Evolutionary conservation across 164 flowering plant species (phyloP).

Genomic region (Stephania cephalantha): DNA sequence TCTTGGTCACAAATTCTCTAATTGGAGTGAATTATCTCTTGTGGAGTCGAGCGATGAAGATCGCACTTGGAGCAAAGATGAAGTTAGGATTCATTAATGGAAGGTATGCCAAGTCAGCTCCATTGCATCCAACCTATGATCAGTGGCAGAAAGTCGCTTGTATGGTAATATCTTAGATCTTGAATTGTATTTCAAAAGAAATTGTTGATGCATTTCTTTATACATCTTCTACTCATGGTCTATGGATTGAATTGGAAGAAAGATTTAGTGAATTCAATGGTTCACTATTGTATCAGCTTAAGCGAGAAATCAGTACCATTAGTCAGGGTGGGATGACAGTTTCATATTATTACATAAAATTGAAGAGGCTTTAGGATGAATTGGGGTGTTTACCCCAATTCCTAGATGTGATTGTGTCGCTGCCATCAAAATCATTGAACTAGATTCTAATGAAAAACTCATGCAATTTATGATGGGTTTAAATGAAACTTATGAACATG

Average conservation of each 20-base stretch:
- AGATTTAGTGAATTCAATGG: neutral
- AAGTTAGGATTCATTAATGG: too few species aligned
- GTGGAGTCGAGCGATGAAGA: too few species aligned
- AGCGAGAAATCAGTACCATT: neutral
- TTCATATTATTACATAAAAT: neutral
- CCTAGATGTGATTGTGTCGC: neutral
- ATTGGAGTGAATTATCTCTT: too few species aligned
- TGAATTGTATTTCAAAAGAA: neutral
- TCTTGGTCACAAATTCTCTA: neutral
- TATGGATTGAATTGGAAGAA: neutral
- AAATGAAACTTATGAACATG: neutral
- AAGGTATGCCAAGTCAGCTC: too few species aligned
- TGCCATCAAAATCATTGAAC: neutral
- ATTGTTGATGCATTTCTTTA: neutral
- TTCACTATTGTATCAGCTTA: neutral
- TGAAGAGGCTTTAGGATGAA: neutral
- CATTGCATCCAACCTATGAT: too few species aligned
- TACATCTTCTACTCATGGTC: neutral
- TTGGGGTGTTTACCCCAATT: neutral
- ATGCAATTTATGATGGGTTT: neutral
- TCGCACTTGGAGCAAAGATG: too few species aligned
- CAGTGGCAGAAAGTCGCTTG: too few species aligned
- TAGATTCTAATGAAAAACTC: neutral
- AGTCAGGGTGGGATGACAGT: neutral
- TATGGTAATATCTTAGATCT: too few species aligned